A percentile compares a stretch with the other conserved stretches of the same genome.
Evolutionary conservation across 495 filamentous ascomycete genomes (phyloP).

Genomic region (Podospora pseudocomata): DNA sequence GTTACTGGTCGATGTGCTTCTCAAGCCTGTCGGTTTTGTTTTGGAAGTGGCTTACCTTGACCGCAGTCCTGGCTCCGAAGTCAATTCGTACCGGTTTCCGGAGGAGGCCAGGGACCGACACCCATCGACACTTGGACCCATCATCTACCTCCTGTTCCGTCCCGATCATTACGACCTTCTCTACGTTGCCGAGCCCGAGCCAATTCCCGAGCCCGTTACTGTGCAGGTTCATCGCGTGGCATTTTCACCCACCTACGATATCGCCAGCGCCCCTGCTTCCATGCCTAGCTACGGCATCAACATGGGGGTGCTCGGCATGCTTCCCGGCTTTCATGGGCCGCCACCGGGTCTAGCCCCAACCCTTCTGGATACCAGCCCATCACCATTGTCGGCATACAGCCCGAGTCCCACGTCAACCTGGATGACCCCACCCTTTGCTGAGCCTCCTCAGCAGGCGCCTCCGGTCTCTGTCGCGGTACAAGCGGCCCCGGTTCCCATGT

Average conservation of each 20-base stretch:
- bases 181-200: constrained; percentile 63
- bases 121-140: constrained; percentile 43
- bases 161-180: constrained; percentile 91
- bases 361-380: constrained; percentile 26
- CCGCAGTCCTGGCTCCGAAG: constrained; percentile 72
- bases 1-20: constrained; percentile 71
- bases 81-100: constrained; percentile 72
- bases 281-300: constrained; percentile 39
- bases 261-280: constrained; percentile 38
- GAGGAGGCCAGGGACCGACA: constrained; percentile 51
- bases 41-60: constrained; percentile 91
- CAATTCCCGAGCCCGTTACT: constrained; percentile 48
- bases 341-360: constrained; percentile 33
- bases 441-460: constrained; percentile 31
- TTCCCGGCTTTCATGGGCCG: constrained; percentile 42
- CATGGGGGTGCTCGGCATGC: constrained; percentile 42
- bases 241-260: constrained; percentile 40
- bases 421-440: constrained; percentile 37
- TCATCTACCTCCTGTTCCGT: constrained; percentile 54
- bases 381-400: constrained; percentile 34
- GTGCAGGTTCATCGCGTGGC: constrained; percentile 51
- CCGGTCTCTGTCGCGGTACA: constrained; percentile 15
- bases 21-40: constrained; percentile 73
- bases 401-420: constrained; percentile 42
- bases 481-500: constrained; percentile 28